Conservation (phyloP, 768 basidiomycete species). For the Russula sp. region DNA sequence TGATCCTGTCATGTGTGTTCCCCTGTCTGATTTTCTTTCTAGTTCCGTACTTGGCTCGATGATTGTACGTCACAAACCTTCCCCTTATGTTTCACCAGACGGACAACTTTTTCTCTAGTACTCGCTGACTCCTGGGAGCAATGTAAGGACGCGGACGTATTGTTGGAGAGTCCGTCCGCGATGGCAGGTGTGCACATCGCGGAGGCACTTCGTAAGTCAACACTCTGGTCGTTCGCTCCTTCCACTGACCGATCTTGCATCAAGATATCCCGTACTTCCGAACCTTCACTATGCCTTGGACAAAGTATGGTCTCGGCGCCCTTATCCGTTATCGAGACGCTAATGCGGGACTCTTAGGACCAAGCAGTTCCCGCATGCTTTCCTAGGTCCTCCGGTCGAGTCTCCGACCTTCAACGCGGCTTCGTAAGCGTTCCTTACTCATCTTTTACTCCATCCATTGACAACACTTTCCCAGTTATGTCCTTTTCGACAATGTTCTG, state of each 20-base stretch:
- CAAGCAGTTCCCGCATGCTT: conserved; percentile 57
- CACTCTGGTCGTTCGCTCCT: neutral
- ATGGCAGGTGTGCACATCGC: conserved; percentile 72
- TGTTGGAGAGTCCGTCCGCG: conserved; percentile 61
- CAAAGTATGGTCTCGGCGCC: conserved; percentile 34
- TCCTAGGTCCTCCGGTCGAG: conserved; percentile 57
- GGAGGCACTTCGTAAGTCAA: conserved; percentile 49
- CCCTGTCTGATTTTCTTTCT: conserved; percentile 9
- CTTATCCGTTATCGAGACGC: neutral
- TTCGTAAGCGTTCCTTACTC: conserved; percentile 36
- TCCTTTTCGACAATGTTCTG: conserved; percentile 60
- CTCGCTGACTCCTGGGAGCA: conserved; percentile 55
- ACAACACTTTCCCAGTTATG: conserved; percentile 36
- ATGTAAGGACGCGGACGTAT: conserved; percentile 58
- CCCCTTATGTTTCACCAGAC: neutral
- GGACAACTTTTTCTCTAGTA: conserved; percentile 33
- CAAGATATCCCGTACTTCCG: conserved; percentile 60
- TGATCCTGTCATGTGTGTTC: neutral
- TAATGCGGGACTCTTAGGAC: conserved; percentile 34
- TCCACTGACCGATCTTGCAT: conserved; percentile 2
- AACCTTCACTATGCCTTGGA: conserved; percentile 60
- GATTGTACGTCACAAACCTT: conserved; percentile 37
- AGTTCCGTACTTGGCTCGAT: conserved; percentile 65
- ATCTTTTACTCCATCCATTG: neutral
- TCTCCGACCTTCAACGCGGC: conserved; percentile 54